phyloP scores from a whole-genome alignment of 768 basidiomycete genomes.

The Suillus clintonianus region DNA sequence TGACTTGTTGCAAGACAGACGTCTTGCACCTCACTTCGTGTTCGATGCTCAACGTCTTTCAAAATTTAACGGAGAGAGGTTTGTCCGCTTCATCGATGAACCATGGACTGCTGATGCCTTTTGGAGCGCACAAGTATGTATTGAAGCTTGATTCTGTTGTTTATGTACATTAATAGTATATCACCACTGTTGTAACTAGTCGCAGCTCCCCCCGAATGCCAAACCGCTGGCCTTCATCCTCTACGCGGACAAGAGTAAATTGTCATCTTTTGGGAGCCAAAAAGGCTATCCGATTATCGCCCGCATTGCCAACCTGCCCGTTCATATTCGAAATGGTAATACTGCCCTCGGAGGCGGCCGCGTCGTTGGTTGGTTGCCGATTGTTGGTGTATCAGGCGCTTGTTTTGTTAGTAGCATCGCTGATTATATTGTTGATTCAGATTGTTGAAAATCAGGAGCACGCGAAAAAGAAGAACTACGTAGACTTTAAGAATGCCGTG shows the following conservation, averaged over 20 bases:
- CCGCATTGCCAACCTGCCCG: constrained; percentile 33
- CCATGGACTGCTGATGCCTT: constrained; percentile 39
- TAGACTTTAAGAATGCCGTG: constrained; percentile 11
- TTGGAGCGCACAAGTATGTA: constrained; percentile 39
- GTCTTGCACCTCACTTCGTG: constrained; percentile 21
- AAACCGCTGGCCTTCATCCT: constrained; percentile 35
- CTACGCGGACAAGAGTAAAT: constrained; percentile 41
- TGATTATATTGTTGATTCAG: not conserved
- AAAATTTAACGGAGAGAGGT: constrained; percentile 28
- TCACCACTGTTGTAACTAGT: not conserved
- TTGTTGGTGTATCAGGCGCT: constrained; percentile 25
- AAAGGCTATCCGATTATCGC: constrained; percentile 41
- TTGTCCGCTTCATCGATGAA: constrained; percentile 33
- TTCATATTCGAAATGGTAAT: constrained; percentile 32
- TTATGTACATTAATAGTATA: not conserved
- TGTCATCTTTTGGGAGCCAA: constrained; percentile 40
- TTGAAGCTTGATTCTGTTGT: not conserved
- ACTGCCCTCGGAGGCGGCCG: constrained; percentile 33
- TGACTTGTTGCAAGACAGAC: constrained; percentile 28
- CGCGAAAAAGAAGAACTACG: constrained; percentile 2
- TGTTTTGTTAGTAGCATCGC: not conserved
- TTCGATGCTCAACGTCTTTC: constrained; percentile 35
- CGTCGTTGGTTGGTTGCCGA: constrained; percentile 41
- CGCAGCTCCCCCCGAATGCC: constrained; percentile 11
- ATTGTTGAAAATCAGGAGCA: constrained; percentile 6